Evolutionary conservation across 208 protist genomes (phyloP).

Genomic region (Acanthamoeba royreba): DNA sequence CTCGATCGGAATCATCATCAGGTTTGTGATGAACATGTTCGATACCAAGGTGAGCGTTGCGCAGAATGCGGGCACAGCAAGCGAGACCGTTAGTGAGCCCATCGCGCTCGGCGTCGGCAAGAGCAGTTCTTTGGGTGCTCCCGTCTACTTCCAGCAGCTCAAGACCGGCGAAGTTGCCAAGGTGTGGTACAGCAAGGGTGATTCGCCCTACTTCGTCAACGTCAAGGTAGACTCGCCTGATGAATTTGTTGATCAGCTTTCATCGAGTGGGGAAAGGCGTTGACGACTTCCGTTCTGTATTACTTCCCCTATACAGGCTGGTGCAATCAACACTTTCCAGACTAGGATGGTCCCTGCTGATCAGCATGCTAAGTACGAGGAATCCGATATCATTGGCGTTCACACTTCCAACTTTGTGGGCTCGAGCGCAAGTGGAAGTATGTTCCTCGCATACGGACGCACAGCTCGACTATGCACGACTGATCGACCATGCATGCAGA

Average conservation of each 20-base stretch:
- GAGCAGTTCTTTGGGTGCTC: constrained; percentile 26
- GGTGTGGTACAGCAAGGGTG: constrained; percentile 49
- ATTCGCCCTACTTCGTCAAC: constrained; percentile 37
- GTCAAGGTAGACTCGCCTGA: background rate
- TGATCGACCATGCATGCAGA: background rate
- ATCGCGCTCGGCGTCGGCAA: background rate
- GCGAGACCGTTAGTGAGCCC: background rate
- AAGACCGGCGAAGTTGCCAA: constrained; percentile 42
- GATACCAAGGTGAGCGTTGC: constrained; percentile 46
- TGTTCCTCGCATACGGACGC: background rate
- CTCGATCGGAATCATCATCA: background rate
- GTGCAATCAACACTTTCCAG: background rate
- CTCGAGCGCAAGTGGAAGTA: background rate
- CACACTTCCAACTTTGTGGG: constrained; percentile 31
- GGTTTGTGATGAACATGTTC: constrained; percentile 65
- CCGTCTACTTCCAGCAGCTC: constrained; percentile 59
- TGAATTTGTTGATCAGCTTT: background rate
- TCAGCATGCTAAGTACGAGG: background rate
- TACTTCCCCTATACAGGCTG: background rate
- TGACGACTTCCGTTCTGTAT: too few relatives aligned
- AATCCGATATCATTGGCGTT: constrained; percentile 33
- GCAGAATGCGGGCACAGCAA: background rate
- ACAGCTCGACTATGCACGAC: too few relatives aligned
- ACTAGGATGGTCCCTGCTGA: background rate
- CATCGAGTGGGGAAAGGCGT: too few relatives aligned